Percentiles rank a stretch among this genome's conserved stretches.
Conservation (phyloP, 140 eudicot species). For the Anethum foeniculum region DNA sequence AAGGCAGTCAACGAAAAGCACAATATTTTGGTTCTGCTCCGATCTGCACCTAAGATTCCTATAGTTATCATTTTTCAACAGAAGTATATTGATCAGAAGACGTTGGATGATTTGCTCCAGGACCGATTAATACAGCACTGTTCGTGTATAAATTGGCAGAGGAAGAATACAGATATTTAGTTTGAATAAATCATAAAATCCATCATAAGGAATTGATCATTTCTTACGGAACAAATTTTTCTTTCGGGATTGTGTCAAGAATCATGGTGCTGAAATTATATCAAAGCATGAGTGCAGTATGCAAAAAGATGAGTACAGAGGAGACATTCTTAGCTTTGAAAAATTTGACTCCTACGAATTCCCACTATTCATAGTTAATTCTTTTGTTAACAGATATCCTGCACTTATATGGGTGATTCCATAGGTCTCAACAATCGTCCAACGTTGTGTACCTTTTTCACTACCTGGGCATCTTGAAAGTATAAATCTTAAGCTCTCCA, state of each 20-base stretch:
- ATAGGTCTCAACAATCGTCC: conserved; percentile 54
- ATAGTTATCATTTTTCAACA: background rate
- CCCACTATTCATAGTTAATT: conserved; percentile 55
- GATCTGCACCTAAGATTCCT: conserved; percentile 34
- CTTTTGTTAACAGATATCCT: conserved; percentile 75
- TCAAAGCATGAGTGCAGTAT: conserved; percentile 11
- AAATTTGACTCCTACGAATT: conserved; percentile 46
- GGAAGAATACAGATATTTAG: background rate
- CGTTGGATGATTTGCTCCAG: background rate
- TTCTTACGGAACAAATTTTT: conserved; percentile 81
- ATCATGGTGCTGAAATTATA: conserved; percentile 66
- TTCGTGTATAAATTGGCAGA: background rate
- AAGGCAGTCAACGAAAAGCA: conserved; percentile 77
- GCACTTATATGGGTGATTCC: conserved; percentile 91
- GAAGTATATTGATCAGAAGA: background rate
- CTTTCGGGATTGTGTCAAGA: conserved; percentile 64
- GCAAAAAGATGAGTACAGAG: background rate
- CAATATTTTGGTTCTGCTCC: conserved; percentile 71
- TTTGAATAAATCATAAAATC: conserved; percentile 28
- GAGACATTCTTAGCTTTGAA: conserved; percentile 7
- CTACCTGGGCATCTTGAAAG: conserved; percentile 81
- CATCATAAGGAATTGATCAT: conserved; percentile 71
- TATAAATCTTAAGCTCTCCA: conserved; percentile 13
- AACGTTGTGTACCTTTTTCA: conserved; percentile 94
- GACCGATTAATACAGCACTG: background rate